Conservation (phyloP, 495 filamentous ascomycete genomes). For the Penicillium arizonense region DNA sequence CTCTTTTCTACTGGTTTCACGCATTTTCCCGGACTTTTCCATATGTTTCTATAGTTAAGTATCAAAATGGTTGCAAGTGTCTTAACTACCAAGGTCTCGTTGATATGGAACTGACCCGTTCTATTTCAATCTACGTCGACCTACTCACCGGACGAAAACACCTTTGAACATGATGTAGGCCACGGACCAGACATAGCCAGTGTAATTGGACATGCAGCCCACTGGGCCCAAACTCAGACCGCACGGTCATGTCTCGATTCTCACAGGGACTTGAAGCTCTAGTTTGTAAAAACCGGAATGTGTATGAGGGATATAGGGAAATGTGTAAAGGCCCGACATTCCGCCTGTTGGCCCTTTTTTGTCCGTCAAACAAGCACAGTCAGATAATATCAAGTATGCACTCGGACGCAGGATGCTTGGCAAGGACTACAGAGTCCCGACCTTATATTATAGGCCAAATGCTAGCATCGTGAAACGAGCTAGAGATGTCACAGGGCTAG, state of each 20-base stretch:
- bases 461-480: too few species aligned
- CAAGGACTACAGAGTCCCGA: neutral
- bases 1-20: constrained; percentile 5
- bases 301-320: neutral
- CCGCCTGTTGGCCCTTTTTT: neutral
- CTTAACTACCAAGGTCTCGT: neutral
- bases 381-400: constrained; percentile 3
- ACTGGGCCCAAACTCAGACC: constrained; percentile 6
- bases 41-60: neutral
- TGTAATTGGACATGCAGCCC: constrained; percentile 1
- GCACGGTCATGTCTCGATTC: constrained; percentile 9
- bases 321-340: neutral
- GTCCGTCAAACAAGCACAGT: neutral
- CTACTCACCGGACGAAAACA: neutral
- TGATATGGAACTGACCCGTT: neutral
- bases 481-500: too few species aligned
- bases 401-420: constrained; percentile 3
- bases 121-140: neutral
- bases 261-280: neutral
- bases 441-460: neutral
- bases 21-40: neutral
- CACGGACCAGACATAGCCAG: neutral
- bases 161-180: neutral
- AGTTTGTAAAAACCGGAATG: constrained; percentile 5
- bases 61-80: neutral